These are phyloP conservation scores for Penicillium paxilli DNA, from an alignment of 495 filamentous ascomycete genomes.

Conservation along the genomic window DNA sequence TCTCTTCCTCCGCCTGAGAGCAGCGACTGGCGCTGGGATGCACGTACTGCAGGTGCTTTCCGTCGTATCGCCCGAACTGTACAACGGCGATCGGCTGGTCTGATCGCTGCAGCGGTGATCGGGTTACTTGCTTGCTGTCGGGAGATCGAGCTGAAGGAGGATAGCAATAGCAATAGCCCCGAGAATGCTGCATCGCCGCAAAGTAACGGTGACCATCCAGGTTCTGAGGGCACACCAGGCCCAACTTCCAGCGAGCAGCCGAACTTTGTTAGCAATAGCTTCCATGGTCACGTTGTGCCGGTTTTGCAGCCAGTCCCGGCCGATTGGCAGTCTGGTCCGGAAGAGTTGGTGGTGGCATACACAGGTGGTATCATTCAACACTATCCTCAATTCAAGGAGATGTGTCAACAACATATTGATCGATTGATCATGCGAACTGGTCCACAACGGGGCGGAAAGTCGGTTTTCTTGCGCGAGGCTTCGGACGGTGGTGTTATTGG, in stretches of 20 bases:
- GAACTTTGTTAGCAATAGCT: constrained; percentile 10
- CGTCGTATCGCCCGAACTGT: constrained; percentile 63
- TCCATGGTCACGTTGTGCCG: constrained; percentile 44
- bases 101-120: constrained; percentile 69
- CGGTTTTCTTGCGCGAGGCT: constrained; percentile 65
- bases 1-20: constrained; percentile 53
- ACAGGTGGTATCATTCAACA: constrained; percentile 77
- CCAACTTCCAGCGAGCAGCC: constrained; percentile 6
- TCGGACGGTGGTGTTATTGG: constrained; percentile 77
- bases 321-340: constrained; percentile 49
- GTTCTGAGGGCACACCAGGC: constrained; percentile 7
- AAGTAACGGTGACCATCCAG: constrained; percentile 21
- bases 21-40: constrained; percentile 59
- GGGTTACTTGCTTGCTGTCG: constrained; percentile 66
- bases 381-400: constrained; percentile 70
- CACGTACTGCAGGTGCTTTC: constrained; percentile 53
- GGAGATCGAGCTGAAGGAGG: constrained; percentile 57
- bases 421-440: constrained; percentile 60
- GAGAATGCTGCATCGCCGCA: constrained; percentile 31
- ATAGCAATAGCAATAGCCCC: constrained; percentile 41
- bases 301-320: constrained; percentile 38
- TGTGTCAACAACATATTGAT: constrained; percentile 68
- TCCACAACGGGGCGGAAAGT: constrained; percentile 52
- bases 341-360: constrained; percentile 73
- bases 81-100: constrained; percentile 66